These are phyloP conservation scores for Bipolaris oryzae DNA, from an alignment of 2,329 filamentous ascomycete species.

Conservation along the genomic window DNA sequence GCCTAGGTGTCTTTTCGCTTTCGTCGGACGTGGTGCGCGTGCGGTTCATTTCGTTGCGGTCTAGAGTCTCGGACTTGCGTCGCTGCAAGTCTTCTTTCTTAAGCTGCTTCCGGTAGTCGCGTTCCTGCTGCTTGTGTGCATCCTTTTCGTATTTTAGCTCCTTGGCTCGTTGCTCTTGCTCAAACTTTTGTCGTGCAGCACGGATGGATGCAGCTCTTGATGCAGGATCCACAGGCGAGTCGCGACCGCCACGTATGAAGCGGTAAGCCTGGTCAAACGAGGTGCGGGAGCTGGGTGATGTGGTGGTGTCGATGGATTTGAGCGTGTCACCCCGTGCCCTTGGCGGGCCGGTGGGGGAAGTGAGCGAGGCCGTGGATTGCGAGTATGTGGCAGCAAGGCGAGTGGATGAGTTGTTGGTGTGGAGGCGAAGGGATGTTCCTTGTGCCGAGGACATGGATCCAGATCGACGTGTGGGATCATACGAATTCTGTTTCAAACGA, in stretches of 20 bases:
- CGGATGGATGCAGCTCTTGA: constrained; percentile 62
- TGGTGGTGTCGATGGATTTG: constrained; percentile 55
- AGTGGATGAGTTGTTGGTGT: constrained; percentile 51
- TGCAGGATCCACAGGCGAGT: constrained; percentile 56
- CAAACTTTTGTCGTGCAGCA: constrained; percentile 62
- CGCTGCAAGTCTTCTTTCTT: constrained; percentile 52
- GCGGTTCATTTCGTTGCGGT: constrained; percentile 36
- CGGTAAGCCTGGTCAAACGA: constrained; percentile 63
- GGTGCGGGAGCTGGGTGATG: constrained; percentile 60
- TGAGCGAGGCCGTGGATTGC: constrained; percentile 59
- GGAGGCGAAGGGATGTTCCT: constrained; percentile 46
- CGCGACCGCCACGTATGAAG: constrained; percentile 56
- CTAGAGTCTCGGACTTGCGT: constrained; percentile 49
- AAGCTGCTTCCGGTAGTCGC: constrained; percentile 52
- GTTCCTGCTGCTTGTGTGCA: constrained; percentile 53
- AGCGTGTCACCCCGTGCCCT: constrained; percentile 58
- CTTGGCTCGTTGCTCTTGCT: constrained; percentile 65
- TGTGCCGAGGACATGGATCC: constrained; percentile 53
- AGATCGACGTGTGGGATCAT: constrained; percentile 50
- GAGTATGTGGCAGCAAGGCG: constrained; percentile 57
- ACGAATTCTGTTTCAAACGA: constrained; percentile 46
- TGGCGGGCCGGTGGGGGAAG: constrained; percentile 47
- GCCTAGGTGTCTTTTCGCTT: constrained; percentile 38
- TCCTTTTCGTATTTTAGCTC: constrained; percentile 61
- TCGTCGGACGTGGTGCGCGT: constrained; percentile 41